Percentiles rank a stretch among this genome's conserved stretches.
These are phyloP conservation scores for Pezicula radicicola DNA, from an alignment of 2,329 filamentous ascomycete genomes.

Conservation along the genomic window DNA sequence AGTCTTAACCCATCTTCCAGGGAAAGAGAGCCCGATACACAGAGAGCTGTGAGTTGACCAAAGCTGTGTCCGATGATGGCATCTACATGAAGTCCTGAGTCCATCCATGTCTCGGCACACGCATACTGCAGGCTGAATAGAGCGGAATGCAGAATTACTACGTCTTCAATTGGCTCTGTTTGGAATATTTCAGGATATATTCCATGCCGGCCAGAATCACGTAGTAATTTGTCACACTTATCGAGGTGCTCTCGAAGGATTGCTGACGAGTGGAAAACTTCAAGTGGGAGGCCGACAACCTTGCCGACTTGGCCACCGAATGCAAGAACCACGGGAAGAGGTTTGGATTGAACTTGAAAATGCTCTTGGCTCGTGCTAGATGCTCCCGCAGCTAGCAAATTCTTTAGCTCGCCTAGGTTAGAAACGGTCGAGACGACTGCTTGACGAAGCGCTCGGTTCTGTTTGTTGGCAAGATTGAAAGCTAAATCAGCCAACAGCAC, in stretches of 20 bases:
- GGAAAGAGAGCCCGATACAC: conserved; percentile 29
- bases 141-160: conserved; percentile 4
- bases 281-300: conserved; percentile 3
- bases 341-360: background rate
- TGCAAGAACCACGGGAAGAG: background rate
- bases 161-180: conserved; percentile 4
- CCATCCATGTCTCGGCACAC: conserved; percentile 15
- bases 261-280: background rate
- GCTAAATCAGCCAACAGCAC: too few relatives aligned
- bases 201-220: conserved; percentile 1
- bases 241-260: conserved; percentile 11
- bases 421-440: too few relatives aligned
- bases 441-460: too few relatives aligned
- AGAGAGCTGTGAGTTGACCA: conserved; percentile 35
- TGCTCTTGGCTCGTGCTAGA: too few relatives aligned
- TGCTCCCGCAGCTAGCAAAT: background rate
- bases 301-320: conserved; percentile 7
- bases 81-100: conserved; percentile 9
- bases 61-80: conserved; percentile 34
- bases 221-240: conserved; percentile 9
- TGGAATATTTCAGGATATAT: conserved; percentile 14
- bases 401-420: too few relatives aligned
- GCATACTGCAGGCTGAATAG: conserved; percentile 18
- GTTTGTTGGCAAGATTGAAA: too few relatives aligned
- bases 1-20: conserved; percentile 29